Percentiles rank a stretch among this genome's conserved stretches.
Conservation (phyloP, 2,329 filamentous ascomycete genomes). For the Trichoderma asperellum region DNA sequence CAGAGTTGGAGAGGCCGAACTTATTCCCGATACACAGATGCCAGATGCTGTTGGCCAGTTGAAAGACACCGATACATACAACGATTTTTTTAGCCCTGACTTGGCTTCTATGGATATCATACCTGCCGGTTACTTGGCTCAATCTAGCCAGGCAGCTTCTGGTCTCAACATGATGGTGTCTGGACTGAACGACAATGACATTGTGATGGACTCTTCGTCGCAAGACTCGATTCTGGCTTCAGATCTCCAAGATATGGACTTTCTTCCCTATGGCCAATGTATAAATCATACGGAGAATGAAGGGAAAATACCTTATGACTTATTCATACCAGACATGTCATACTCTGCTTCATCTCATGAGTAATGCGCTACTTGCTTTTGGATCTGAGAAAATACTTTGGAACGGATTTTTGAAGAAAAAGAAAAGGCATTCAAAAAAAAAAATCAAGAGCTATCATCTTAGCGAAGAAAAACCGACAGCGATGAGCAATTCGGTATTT, state of each 20-base stretch:
- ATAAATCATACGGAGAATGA: neutral
- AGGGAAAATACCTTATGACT: neutral
- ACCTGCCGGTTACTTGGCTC: neutral
- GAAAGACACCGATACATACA: neutral
- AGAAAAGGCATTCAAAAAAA: neutral
- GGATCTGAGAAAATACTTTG: neutral
- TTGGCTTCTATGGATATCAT: neutral
- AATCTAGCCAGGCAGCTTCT: neutral
- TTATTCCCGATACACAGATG: slow-evolving; percentile 28
- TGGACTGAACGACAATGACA: neutral
- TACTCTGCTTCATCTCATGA: neutral
- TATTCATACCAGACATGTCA: neutral
- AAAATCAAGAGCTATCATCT: neutral
- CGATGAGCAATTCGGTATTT: neutral
- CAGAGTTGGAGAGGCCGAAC: neutral
- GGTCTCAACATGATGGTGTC: neutral
- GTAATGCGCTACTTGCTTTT: neutral
- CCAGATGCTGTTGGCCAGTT: neutral
- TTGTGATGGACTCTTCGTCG: neutral
- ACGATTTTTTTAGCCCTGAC: neutral
- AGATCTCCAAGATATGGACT: neutral
- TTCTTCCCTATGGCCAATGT: neutral
- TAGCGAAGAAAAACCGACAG: neutral
- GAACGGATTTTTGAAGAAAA: neutral
- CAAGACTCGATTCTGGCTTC: neutral